Conservation (phyloP, 495 filamentous ascomycete genomes). For the Diplogelasinospora grovesii region DNA sequence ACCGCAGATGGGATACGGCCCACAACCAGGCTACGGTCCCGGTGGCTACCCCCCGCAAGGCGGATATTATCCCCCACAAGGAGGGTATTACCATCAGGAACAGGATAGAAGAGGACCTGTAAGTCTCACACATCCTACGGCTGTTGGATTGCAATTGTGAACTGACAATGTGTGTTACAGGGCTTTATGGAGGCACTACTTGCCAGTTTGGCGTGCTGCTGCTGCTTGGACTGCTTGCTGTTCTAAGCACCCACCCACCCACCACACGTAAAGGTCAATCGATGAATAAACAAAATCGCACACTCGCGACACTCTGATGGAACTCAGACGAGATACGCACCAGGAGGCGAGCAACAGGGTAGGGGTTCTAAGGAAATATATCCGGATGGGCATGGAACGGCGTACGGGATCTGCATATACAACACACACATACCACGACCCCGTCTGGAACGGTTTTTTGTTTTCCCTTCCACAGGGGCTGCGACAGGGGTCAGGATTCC, state of each 20-base stretch:
- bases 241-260: too few species aligned
- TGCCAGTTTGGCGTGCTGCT: conserved; percentile 40
- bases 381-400: too few species aligned
- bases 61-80: conserved; percentile 20
- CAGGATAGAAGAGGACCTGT: conserved; percentile 19
- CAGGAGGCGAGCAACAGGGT: conserved; percentile 1
- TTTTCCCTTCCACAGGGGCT: too few species aligned
- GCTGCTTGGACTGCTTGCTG: conserved; percentile 38
- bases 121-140: conserved; percentile 4
- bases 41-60: conserved; percentile 17
- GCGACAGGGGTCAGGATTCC: too few species aligned
- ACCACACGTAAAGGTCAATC: too few species aligned
- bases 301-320: too few species aligned
- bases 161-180: conserved; percentile 2
- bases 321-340: too few species aligned
- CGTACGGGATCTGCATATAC: too few species aligned
- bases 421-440: too few species aligned
- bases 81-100: conserved; percentile 12
- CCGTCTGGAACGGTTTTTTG: too few species aligned
- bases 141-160: too few species aligned
- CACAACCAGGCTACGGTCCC: conserved; percentile 19
- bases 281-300: not conserved
- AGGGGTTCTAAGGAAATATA: too few species aligned
- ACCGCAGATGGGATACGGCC: conserved; percentile 39
- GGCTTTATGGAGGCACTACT: conserved; percentile 31